Percentiles rank a stretch among this genome's conserved stretches.
These are phyloP conservation scores for Botrytis hyacinthi DNA, from an alignment of 2,329 filamentous ascomycete genomes.

Conservation along the genomic window DNA sequence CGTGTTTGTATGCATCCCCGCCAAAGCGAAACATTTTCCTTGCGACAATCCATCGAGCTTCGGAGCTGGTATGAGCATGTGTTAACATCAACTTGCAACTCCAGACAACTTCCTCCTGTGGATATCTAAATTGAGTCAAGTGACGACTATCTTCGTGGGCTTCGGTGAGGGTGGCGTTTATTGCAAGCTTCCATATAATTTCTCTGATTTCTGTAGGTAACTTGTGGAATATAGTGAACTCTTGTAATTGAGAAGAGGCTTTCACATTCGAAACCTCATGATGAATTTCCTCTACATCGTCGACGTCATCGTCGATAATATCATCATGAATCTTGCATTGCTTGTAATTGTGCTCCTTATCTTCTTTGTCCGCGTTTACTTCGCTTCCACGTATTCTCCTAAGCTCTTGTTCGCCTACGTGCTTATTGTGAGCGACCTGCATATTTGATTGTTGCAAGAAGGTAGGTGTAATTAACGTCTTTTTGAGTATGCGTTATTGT, in stretches of 20 bases:
- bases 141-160: not conserved
- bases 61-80: not conserved
- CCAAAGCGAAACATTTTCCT: not conserved
- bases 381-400: not conserved
- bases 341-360: not conserved
- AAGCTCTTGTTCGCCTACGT: not conserved
- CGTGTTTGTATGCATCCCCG: not conserved
- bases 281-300: not conserved
- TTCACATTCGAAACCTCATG: not conserved
- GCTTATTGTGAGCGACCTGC: not conserved
- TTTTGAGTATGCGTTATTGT: not conserved
- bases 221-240: not conserved
- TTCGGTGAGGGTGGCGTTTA: not conserved
- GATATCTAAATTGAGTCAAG: not conserved
- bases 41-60: not conserved
- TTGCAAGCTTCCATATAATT: not conserved
- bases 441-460: not conserved
- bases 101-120: not conserved
- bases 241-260: not conserved
- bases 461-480: not conserved
- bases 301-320: not conserved
- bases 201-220: not conserved
- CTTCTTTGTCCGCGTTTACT: not conserved
- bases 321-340: not conserved
- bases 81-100: not conserved